Evolutionary conservation across 2,329 filamentous ascomycete genomes (phyloP), one percentile per base, ranked within the genome.

Genomic region (Juglanconis juglandina): DNA sequence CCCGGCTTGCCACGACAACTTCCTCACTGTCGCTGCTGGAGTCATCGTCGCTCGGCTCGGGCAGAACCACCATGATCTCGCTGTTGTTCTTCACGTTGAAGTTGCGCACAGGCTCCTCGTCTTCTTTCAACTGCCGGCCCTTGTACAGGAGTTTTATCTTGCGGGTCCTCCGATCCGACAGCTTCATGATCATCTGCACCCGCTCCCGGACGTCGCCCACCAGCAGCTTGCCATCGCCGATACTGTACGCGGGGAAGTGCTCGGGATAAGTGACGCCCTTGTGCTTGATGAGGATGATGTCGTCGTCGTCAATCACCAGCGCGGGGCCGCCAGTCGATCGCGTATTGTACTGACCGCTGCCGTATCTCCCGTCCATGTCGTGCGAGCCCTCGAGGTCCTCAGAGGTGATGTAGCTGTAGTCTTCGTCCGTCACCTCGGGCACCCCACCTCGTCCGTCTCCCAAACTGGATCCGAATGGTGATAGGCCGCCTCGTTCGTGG

Each of bases 371-470:
- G 46, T 57, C 54, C 30, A 58, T 46, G 39, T 35, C 55, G 32
- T 58, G 55, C 11, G 48, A 46, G 41, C 77, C 73, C 62, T 84
- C 80, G 44, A 92, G 73, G 68, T 93, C 89, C 68, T 90, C 85
- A 34, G 87, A 87, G n/a, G 89, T 92, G 70, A 93, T 92, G 77
- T 94, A 93, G 71, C 86, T 88, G 73, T 87, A 94, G 76, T 93
- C 90, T 39, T 88, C 84, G 66, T 92, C 88, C 67, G 85, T 89
- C 62, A 93, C 87, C 65, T 86, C 81, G 37, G 86, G 83, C 9
- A 81, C 74, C 47, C 79, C 77, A 44, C 61, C 62, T 13, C 51
- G 53, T 50, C 77, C 77, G 13, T 69, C 66, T 42, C 76, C 72
- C 14, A 76, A 66, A 61, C 75, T 69, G 39, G 81, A 81, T 60